These are phyloP conservation scores for Dalbergia oliveri DNA, from an alignment of 306 rosid genomes.

Conservation along the genomic window DNA sequence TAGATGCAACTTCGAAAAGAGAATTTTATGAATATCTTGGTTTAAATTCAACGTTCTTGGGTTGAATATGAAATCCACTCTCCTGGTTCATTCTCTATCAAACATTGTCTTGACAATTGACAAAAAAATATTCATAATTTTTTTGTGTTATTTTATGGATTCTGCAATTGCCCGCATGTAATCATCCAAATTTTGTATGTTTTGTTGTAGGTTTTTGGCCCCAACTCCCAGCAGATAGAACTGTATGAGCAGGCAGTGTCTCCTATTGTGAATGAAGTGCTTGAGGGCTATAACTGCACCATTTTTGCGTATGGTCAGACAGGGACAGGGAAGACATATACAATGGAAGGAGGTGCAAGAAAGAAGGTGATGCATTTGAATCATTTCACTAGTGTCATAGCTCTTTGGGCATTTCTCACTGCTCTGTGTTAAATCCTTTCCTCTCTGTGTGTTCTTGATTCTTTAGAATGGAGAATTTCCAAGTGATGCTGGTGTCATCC, in stretches of 20 bases:
- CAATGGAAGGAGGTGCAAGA: conserved; percentile 99
- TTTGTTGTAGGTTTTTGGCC: conserved; percentile 85
- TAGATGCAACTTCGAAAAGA: neutral
- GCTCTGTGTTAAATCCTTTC: conserved; percentile 14
- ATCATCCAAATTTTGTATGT: conserved; percentile 46
- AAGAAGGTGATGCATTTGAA: conserved; percentile 75
- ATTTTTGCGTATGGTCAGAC: conserved; percentile 99
- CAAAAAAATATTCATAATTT: neutral
- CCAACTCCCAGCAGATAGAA: conserved; percentile 87
- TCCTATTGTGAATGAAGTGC: conserved; percentile 96
- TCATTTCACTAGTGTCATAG: conserved; percentile 9
- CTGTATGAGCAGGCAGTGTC: conserved; percentile 93
- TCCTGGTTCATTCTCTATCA: neutral
- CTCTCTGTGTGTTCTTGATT: conserved; percentile 41
- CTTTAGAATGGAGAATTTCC: conserved; percentile 97
- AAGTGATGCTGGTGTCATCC: conserved; percentile 97
- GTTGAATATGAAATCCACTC: conserved; percentile 16
- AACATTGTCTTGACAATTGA: neutral
- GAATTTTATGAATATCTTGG: conserved; percentile 5
- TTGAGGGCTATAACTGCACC: conserved; percentile 98
- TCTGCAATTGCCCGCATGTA: neutral
- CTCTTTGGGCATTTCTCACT: conserved; percentile 14
- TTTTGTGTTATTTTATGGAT: neutral
- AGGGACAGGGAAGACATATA: conserved; percentile 97
- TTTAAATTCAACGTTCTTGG: neutral